Conservation (phyloP, 2,329 filamentous ascomycete genomes). For the Monosporascus sp. region DNA sequence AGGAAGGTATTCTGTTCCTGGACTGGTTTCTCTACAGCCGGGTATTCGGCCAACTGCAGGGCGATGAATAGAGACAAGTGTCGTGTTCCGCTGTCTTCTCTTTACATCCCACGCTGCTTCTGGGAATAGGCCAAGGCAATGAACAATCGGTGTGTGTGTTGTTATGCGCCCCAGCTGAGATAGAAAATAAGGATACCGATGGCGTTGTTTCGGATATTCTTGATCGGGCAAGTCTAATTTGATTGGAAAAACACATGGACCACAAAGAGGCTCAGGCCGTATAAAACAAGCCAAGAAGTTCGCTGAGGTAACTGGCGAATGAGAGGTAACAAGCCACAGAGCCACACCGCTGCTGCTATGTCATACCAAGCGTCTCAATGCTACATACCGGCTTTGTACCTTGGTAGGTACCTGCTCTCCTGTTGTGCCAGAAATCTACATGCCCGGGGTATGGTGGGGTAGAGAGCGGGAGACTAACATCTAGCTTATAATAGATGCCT, state of each 20-base stretch:
- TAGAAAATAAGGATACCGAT: slow-evolving; percentile 1
- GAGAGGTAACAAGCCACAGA: not conserved
- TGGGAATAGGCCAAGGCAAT: no score
- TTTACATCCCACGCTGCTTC: no score
- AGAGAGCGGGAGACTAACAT: no score
- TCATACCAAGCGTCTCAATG: not conserved
- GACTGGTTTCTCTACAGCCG: no score
- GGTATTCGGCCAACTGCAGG: not conserved
- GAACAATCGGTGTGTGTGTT: no score
- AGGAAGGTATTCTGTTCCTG: no score
- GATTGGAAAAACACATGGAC: slow-evolving; percentile 1
- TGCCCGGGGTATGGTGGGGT: no score
- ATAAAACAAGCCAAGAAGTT: not conserved
- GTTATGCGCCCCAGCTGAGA: no score
- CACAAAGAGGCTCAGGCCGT: slow-evolving; percentile 1
- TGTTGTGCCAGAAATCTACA: no score
- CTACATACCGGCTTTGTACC: not conserved
- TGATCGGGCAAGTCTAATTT: slow-evolving; percentile 9
- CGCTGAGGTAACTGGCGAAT: not conserved
- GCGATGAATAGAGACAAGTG: not conserved
- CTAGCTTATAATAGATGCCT: no score
- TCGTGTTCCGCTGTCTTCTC: not conserved
- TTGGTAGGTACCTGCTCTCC: not conserved
- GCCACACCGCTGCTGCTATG: not conserved
- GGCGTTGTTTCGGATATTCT: slow-evolving; percentile 9